Percentiles rank a stretch among this genome's conserved stretches.
Conservation (phyloP, 2,329 filamentous ascomycete species). For the Fusarium mundagurra region DNA sequence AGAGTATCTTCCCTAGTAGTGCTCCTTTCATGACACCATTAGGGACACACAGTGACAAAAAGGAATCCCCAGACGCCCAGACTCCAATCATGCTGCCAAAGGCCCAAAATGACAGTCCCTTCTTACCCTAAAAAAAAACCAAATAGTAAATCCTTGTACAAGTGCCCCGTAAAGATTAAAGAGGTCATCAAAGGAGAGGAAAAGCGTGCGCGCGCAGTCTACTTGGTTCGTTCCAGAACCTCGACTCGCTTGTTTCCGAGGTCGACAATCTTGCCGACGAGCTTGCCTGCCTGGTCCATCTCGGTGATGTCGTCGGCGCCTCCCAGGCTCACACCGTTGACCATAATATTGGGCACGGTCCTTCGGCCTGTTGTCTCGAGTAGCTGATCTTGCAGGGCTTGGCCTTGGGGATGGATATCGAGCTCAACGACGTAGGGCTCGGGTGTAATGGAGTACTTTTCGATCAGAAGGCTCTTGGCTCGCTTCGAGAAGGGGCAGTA, state of each 20-base stretch:
- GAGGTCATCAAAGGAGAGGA: conserved; percentile 14
- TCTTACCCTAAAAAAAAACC: conserved; percentile 12
- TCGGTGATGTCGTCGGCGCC: conserved; percentile 86
- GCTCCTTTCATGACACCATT: conserved; percentile 1
- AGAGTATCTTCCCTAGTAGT: background rate
- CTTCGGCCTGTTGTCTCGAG: conserved; percentile 77
- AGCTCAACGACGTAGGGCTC: conserved; percentile 90
- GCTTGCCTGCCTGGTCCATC: conserved; percentile 71
- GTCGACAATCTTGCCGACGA: conserved; percentile 76
- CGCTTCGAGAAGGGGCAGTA: conserved; percentile 89
- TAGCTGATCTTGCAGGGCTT: conserved; percentile 76
- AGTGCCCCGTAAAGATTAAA: conserved; percentile 16
- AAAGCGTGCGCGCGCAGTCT: background rate
- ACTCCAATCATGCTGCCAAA: conserved; percentile 28
- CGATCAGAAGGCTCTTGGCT: conserved; percentile 85
- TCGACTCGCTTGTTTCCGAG: conserved; percentile 75
- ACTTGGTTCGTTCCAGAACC: conserved; percentile 56
- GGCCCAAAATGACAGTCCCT: conserved; percentile 12
- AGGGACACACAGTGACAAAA: conserved; percentile 15
- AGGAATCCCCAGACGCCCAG: conserved; percentile 27
- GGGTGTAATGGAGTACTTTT: conserved; percentile 85
- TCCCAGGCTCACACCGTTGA: conserved; percentile 89
- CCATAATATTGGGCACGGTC: conserved; percentile 92
- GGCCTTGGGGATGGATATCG: conserved; percentile 81
- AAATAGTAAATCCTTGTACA: conserved; percentile 14